Evolutionary conservation across 352 stramenopile species (phyloP).

Genomic region (Pythium aquatile): DNA sequence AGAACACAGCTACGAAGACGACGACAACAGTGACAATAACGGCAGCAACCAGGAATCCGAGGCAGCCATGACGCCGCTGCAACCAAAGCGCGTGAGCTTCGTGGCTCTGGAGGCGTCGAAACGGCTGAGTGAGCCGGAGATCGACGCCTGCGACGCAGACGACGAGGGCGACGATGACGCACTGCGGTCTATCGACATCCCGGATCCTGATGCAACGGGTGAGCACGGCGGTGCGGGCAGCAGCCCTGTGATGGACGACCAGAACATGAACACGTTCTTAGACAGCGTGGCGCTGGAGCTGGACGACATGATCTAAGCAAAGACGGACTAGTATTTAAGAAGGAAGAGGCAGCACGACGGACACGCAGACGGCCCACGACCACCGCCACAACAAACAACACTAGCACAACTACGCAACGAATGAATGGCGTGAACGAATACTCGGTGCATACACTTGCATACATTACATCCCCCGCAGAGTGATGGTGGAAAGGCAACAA

Average conservation of each 20-base stretch:
- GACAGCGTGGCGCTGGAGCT: conserved; percentile 80
- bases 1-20: not conserved
- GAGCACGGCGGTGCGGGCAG: not conserved
- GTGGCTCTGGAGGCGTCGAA: not conserved
- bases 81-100: not conserved
- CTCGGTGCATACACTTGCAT: not conserved
- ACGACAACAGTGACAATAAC: conserved; percentile 3
- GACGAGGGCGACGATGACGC: not conserved
- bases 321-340: conserved; percentile 2
- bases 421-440: conserved; percentile 3
- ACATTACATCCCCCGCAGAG: too few species aligned
- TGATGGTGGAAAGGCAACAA: too few species aligned
- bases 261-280: conserved; percentile 78
- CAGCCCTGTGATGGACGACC: conserved; percentile 47
- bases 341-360: conserved; percentile 10
- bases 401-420: not conserved
- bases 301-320: conserved; percentile 58
- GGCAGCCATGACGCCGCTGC: not conserved
- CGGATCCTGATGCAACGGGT: conserved; percentile 3
- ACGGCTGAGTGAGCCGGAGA: not conserved
- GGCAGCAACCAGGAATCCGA: conserved; percentile 9
- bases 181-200: conserved; percentile 14
- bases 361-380: not conserved
- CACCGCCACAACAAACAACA: not conserved
- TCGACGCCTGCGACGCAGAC: conserved; percentile 2